Evolutionary conservation across 495 filamentous ascomycete species (phyloP), one percentile per base, ranked within the genome.

Genomic region (Melanomma pulvis-pyrius): DNA sequence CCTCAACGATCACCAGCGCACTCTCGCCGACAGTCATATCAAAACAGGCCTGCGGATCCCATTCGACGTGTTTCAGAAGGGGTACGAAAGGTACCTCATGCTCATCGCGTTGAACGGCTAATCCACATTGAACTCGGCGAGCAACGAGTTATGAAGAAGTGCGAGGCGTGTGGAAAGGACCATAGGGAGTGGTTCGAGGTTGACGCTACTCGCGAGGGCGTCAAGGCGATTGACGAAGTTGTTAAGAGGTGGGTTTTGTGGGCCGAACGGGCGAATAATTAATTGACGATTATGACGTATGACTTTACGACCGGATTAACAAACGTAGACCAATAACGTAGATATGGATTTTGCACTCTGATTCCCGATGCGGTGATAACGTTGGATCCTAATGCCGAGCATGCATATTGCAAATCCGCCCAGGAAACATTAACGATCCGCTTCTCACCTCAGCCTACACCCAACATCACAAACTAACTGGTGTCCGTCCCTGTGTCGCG

Each of bases 181-280:
- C 96, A 99, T 77, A 80, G 87, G 39, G 94, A 99, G 76, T 99
- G 94, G 94, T 98, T 99, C 76, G 92, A 94, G 76, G 86, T 98
- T 7, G 86, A 90, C 55, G 92, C 91, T 1, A 85, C 78, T 19
- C 84, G 87, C 70, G 80, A 88, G 12, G 90, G 88, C 0, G 78
- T 98, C 12, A 83, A 79, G 60, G 83, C 77, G 25, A 89, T 98
- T 5, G 93, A 99, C 81, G 92, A 90, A 59, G 85, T 92, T 53
- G 86, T 98, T 25, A 85, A 87, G 72, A 79, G 92, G 64, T 98
- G 96, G 94, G 87, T 92, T 49, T 82, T 83, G 6, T 98, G 92
- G 91, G 90, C 79, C 4, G 86, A 89, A 74, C 79, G 69, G 39
- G 39, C 39, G 3, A 44, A 44, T 44, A 44, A 44, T 17, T 44